Evolutionary conservation across 1,139 yeast genomes (phyloP).

Genomic region (Pichia sp.): DNA sequence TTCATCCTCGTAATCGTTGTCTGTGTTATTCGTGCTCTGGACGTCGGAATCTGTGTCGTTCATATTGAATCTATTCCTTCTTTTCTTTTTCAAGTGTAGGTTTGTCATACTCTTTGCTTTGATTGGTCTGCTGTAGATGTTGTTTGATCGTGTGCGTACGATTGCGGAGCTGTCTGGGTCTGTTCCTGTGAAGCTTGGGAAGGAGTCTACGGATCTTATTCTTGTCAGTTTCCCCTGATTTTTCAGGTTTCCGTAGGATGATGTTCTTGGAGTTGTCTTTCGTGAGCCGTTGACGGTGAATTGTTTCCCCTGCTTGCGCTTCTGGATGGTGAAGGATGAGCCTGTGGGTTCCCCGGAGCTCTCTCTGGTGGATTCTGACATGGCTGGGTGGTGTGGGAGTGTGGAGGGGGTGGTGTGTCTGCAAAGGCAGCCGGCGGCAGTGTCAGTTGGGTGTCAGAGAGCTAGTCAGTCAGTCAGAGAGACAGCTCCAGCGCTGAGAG

Average conservation of each 20-base stretch:
- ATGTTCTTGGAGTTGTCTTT: conserved; percentile 26
- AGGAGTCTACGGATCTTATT: conserved; percentile 29
- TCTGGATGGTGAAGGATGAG: neutral
- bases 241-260: conserved; percentile 28
- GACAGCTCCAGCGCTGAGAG: too few relatives aligned
- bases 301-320: conserved; percentile 29
- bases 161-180: conserved; percentile 26
- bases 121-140: neutral
- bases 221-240: conserved; percentile 29
- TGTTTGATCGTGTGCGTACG: conserved; percentile 27
- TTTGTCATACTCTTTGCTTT: conserved; percentile 12
- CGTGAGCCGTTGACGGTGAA: conserved; percentile 29
- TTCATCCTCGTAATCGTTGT: neutral
- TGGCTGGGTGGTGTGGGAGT: neutral
- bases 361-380: neutral
- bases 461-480: too few relatives aligned
- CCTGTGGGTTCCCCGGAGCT: neutral
- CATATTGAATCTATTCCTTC: neutral
- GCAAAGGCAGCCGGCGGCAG: too few relatives aligned
- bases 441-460: too few relatives aligned
- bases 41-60: conserved; percentile 1
- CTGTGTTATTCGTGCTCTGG: neutral
- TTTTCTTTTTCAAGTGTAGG: neutral
- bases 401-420: too few relatives aligned
- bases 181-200: neutral